These are phyloP conservation scores for Trichoderma oligosporum DNA, from an alignment of 2,329 filamentous ascomycete genomes.

Conservation along the genomic window DNA sequence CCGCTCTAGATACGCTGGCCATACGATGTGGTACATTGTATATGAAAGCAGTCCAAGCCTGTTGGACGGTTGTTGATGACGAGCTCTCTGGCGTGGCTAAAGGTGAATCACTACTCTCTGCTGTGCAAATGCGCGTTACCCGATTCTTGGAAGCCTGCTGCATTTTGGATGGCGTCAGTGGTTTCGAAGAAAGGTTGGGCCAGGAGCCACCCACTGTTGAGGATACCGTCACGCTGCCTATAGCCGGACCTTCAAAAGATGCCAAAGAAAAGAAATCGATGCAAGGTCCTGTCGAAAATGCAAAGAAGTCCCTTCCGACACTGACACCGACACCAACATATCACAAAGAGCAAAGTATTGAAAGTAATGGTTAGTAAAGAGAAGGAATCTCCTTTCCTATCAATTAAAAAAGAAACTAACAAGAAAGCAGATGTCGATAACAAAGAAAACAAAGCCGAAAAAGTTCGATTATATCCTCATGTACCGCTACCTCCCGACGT, in stretches of 20 bases:
- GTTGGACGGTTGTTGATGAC: conserved; percentile 66
- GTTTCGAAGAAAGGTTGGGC: conserved; percentile 50
- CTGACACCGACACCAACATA: background rate
- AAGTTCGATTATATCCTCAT: conserved; percentile 57
- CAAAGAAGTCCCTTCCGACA: conserved; percentile 6
- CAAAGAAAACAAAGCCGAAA: conserved; percentile 34
- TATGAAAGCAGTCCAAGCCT: conserved; percentile 69
- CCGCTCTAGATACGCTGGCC: conserved; percentile 59
- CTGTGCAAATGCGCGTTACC: conserved; percentile 52
- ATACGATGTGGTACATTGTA: conserved; percentile 70
- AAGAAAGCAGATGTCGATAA: conserved; percentile 21
- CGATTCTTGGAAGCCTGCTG: conserved; percentile 59
- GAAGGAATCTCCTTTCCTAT: background rate
- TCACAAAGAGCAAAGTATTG: background rate
- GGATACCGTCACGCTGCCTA: background rate
- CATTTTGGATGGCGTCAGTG: conserved; percentile 57
- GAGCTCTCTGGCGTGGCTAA: conserved; percentile 47
- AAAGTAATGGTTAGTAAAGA: background rate
- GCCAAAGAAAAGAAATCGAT: conserved; percentile 10
- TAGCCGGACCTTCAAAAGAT: conserved; percentile 1
- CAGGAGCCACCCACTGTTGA: conserved; percentile 41
- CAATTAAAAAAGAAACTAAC: background rate
- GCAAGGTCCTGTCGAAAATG: background rate
- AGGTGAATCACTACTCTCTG: conserved; percentile 50
- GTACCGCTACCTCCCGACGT: conserved; percentile 56